A percentile compares a stretch with the other conserved stretches of the same genome.
Conservation (phyloP, 2,329 filamentous ascomycete species). For the Trichoderma koningii region DNA sequence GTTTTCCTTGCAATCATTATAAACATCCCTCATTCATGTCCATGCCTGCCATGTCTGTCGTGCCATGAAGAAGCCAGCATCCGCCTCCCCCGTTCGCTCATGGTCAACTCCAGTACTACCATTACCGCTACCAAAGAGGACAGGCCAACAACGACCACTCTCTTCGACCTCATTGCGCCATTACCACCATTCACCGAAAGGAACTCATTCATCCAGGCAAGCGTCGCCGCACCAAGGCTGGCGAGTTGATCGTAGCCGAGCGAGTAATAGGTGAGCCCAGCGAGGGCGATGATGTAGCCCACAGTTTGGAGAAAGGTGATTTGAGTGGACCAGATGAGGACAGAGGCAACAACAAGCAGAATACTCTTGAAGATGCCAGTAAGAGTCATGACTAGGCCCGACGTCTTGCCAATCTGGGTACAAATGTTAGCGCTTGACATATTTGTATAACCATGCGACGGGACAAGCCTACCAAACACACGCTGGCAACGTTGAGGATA, state of each 20-base stretch:
- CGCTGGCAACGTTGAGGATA: conserved; percentile 77
- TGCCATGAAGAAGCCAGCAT: conserved; percentile 6
- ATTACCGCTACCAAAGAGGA: conserved; percentile 36
- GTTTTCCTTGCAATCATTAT: neutral
- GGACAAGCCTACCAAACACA: conserved; percentile 70
- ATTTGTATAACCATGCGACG: neutral
- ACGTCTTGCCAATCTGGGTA: conserved; percentile 79
- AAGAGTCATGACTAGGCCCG: conserved; percentile 80
- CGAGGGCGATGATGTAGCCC: conserved; percentile 72
- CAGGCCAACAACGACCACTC: conserved; percentile 24
- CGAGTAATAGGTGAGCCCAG: conserved; percentile 54
- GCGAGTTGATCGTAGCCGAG: conserved; percentile 43
- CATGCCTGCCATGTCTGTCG: neutral
- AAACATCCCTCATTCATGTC: conserved; percentile 4
- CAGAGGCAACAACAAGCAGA: conserved; percentile 73
- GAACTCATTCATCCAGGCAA: neutral
- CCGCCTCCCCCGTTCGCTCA: conserved; percentile 9
- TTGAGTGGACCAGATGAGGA: conserved; percentile 75
- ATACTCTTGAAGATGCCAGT: conserved; percentile 89
- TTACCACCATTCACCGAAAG: conserved; percentile 31
- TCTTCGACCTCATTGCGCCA: conserved; percentile 4
- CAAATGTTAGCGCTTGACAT: conserved; percentile 24
- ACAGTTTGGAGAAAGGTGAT: conserved; percentile 72
- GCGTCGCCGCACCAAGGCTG: conserved; percentile 27
- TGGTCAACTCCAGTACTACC: conserved; percentile 31